Evolutionary conservation across 345 rosid genomes (phyloP).

Genomic region (Eucalyptus melliodora): DNA sequence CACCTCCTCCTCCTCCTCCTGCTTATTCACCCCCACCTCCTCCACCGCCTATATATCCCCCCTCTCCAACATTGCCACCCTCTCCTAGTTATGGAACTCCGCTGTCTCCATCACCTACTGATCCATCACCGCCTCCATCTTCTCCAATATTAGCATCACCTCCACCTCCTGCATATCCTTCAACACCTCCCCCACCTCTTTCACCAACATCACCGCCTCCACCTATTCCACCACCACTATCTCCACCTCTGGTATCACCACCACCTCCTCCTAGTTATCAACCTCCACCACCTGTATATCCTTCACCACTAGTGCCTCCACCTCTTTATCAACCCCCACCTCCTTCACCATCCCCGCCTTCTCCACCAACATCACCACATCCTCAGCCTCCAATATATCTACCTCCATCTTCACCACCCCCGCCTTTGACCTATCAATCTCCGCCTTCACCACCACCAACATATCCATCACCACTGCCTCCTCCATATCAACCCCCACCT

Average conservation of each 20-base stretch:
- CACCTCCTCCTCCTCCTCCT: not conserved
- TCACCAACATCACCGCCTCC: not conserved
- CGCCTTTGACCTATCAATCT: not conserved
- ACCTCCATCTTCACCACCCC: not conserved
- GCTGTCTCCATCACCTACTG: not conserved
- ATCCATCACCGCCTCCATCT: not conserved
- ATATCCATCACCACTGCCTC: not conserved
- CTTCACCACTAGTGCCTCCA: not conserved
- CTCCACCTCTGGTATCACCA: not conserved
- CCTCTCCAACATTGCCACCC: slow-evolving; percentile 1
- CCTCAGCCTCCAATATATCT: not conserved
- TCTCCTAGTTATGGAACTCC: not conserved
- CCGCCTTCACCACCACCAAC: not conserved
- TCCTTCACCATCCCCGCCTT: not conserved
- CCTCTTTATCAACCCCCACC: not conserved
- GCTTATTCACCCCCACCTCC: not conserved
- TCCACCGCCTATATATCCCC: not conserved
- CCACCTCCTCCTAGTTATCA: not conserved
- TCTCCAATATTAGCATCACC: not conserved
- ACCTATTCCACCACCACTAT: not conserved
- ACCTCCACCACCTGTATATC: not conserved
- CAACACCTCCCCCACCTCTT: not conserved
- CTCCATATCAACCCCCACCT: not conserved
- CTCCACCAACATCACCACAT: not conserved
- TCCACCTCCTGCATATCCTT: not conserved